These are phyloP conservation scores for Phytophthora lateralis DNA, from an alignment of 352 stramenopile genomes.

Conservation along the genomic window DNA sequence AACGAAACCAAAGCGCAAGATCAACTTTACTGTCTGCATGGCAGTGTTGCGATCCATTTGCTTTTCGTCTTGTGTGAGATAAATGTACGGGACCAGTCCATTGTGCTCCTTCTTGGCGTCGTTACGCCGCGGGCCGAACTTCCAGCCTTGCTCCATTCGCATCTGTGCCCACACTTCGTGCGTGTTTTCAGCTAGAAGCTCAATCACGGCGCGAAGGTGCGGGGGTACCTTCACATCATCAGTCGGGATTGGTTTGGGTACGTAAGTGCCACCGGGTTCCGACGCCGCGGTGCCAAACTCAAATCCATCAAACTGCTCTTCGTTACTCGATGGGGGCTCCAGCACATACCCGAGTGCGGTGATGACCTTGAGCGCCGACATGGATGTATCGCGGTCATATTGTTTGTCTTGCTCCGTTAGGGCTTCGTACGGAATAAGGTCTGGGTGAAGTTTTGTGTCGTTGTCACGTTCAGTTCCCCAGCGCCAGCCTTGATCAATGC, in stretches of 20 bases:
- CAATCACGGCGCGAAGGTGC: slow-evolving; percentile 70
- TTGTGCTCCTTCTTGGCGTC: slow-evolving; percentile 78
- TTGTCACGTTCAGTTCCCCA: slow-evolving; percentile 73
- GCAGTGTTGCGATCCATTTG: slow-evolving; percentile 88
- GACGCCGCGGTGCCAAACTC: slow-evolving; percentile 57
- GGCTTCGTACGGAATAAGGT: slow-evolving; percentile 74
- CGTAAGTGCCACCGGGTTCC: slow-evolving; percentile 63
- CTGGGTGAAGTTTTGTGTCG: slow-evolving; percentile 65
- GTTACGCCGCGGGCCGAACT: slow-evolving; percentile 67
- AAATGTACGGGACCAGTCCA: slow-evolving; percentile 79
- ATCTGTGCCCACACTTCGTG: slow-evolving; percentile 86
- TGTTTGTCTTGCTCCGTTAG: slow-evolving; percentile 81
- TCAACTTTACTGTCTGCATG: slow-evolving; percentile 82
- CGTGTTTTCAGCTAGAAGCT: slow-evolving; percentile 80
- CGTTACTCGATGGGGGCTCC: slow-evolving; percentile 44
- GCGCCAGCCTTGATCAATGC: slow-evolving; percentile 71
- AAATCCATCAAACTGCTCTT: slow-evolving; percentile 56
- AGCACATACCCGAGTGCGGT: slow-evolving; percentile 74
- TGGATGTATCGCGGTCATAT: slow-evolving; percentile 83
- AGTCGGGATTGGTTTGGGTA: slow-evolving; percentile 64
- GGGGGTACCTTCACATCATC: slow-evolving; percentile 64
- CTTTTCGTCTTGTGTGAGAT: slow-evolving; percentile 79
- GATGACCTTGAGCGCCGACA: slow-evolving; percentile 81
- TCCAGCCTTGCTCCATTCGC: slow-evolving; percentile 82
- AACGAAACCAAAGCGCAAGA: slow-evolving; percentile 70